Evolutionary conservation across 2,329 filamentous ascomycete species (phyloP).

Genomic region (Penicillium sp.): DNA sequence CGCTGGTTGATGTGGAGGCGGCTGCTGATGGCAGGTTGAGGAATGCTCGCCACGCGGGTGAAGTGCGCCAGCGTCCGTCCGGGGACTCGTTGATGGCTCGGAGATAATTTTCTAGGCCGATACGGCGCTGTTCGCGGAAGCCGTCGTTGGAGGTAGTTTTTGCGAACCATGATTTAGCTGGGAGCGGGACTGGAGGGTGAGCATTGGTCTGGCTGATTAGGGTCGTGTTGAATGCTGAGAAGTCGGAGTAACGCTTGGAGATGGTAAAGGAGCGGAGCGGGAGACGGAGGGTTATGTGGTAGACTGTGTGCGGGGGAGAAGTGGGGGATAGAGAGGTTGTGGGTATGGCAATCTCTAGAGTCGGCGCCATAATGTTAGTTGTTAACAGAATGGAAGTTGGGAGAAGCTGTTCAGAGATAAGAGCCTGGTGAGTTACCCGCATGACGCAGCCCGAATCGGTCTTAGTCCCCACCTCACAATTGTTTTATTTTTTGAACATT

Average conservation of each 20-base stretch:
- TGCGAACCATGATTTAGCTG: constrained; percentile 61
- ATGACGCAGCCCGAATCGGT: constrained; percentile 21
- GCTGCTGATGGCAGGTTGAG: constrained; percentile 53
- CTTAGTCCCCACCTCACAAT: not conserved
- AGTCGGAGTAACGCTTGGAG: constrained; percentile 66
- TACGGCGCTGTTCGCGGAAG: constrained; percentile 58
- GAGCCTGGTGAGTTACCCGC: constrained; percentile 4
- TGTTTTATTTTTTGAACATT: no score
- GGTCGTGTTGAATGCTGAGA: constrained; percentile 54
- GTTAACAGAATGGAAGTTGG: not conserved
- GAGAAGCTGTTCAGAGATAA: not conserved
- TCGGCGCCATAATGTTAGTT: constrained; percentile 39
- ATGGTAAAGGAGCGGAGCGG: constrained; percentile 60
- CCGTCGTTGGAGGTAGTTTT: constrained; percentile 56
- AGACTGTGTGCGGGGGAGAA: constrained; percentile 59
- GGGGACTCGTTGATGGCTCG: constrained; percentile 56
- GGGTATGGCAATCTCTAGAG: constrained; percentile 50
- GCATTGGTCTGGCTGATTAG: constrained; percentile 52
- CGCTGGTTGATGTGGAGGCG: constrained; percentile 31
- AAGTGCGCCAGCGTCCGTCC: constrained; percentile 59
- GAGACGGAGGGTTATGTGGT: constrained; percentile 61
- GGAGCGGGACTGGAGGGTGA: constrained; percentile 55
- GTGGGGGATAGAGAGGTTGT: constrained; percentile 48
- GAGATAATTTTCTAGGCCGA: constrained; percentile 59
- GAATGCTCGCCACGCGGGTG: constrained; percentile 58